Evolutionary conservation across 768 basidiomycete species (phyloP).

Genomic region (Suillus bovinus): DNA sequence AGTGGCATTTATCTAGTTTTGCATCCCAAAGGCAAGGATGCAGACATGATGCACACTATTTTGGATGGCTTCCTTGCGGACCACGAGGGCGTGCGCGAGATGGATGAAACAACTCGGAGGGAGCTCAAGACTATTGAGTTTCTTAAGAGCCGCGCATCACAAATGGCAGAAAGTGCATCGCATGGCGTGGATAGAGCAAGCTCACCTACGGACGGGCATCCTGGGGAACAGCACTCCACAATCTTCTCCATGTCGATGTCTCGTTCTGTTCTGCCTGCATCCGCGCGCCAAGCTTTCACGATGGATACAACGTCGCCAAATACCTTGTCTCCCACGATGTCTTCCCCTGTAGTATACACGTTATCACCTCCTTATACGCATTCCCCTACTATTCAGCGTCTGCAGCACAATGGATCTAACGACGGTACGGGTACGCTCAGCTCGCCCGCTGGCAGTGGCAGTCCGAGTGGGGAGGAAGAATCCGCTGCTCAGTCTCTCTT

Average conservation of each 20-base stretch:
- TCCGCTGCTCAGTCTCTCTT: conserved; percentile 74
- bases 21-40: conserved; percentile 71
- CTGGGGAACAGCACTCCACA: conserved; percentile 45
- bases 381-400: conserved; percentile 58
- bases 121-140: conserved; percentile 88
- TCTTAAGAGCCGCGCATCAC: conserved; percentile 66
- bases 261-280: conserved; percentile 13
- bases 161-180: conserved; percentile 40
- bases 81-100: conserved; percentile 49
- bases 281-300: conserved; percentile 21
- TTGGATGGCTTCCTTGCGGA: conserved; percentile 77
- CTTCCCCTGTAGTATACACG: conserved; percentile 20
- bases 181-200: conserved; percentile 12
- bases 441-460: conserved; percentile 67
- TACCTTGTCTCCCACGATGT: conserved; percentile 20
- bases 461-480: conserved; percentile 72
- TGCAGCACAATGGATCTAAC: conserved; percentile 47
- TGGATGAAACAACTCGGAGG: conserved; percentile 80
- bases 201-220: conserved; percentile 14
- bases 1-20: conserved; percentile 84
- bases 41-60: conserved; percentile 73
- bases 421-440: conserved; percentile 48
- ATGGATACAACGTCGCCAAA: conserved; percentile 19
- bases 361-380: conserved; percentile 29
- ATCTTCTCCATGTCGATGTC: conserved; percentile 13